Evolutionary conservation across 2,329 filamentous ascomycete genomes (phyloP), one percentile per base, ranked within the genome.

Genomic region (Cytospora mali): DNA sequence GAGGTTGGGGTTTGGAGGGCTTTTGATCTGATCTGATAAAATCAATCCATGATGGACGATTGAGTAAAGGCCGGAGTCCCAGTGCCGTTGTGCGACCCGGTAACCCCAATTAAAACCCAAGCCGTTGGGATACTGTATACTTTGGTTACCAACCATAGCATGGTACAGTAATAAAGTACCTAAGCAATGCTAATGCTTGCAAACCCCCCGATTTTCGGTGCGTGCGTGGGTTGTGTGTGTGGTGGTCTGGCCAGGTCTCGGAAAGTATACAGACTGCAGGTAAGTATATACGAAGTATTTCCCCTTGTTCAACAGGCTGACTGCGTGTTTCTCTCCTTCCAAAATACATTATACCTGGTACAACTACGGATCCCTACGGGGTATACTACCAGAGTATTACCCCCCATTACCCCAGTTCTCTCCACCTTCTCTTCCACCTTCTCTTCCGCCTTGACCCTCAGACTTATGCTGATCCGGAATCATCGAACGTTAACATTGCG

Each of bases 171-270:
- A 3, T 39, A n/a, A 39, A 39, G 35, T 39, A 39, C 35, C 35
- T 39, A 50, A 27, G 48, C 29, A 46, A 31, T 52, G 27, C 28
- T 25, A 2, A 51, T 28, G 13, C n/a, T 49, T 49, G 46, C 29
- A 35, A 14, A 16, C 14, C 23, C 50, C 35, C 57, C 57, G 57
- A 60, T 60, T 27, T 21, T 48, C 57, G 57, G 57, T 28, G 50
- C 57, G 23, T n/a, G 33, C n/a, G n/a, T n/a, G n/a, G n/a, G n/a
- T n/a, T n/a, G n/a, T n/a, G n/a, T n/a, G n/a, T n/a, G n/a, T n/a
- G n/a, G n/a, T 31, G 33, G 48, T 58, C 31, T 51, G 31, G 55
- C 55, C 39, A 46, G 39, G 29, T 6, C 29, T 31, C 11, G 6
- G 6, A 31, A 48, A 11, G 39, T 46, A 5, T 14, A 5, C 11